These are phyloP conservation scores for Rhodotorula babjevae DNA, from an alignment of 768 basidiomycete genomes.

Conservation along the genomic window DNA sequence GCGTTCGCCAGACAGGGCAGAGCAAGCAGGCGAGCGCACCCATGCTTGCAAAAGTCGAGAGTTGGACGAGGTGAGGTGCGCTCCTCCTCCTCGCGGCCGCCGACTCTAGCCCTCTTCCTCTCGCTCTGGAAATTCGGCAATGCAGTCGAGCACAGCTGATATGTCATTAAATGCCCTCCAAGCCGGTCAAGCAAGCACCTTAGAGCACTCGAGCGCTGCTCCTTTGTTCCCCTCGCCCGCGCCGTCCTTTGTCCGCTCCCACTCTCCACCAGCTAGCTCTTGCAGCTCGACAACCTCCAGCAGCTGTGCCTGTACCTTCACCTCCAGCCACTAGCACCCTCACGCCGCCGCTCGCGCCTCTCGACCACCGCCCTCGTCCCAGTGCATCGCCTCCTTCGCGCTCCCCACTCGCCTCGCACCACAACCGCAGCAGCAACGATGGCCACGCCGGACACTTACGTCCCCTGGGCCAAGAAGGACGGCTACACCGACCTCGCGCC, in stretches of 20 bases:
- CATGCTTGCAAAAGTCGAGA: background rate
- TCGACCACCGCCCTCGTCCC: background rate
- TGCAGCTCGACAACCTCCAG: too few species aligned
- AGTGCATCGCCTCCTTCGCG: background rate
- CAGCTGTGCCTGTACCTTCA: background rate
- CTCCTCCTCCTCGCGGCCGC: too few species aligned
- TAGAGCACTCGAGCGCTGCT: too few species aligned
- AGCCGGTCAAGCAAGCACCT: too few species aligned
- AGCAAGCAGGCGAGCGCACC: background rate
- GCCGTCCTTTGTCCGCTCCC: too few species aligned
- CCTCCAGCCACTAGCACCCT: background rate
- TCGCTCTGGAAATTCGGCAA: too few species aligned
- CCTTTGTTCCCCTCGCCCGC: too few species aligned
- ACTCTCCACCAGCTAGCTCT: too few species aligned
- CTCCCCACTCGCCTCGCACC: conserved; percentile 40
- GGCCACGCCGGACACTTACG: conserved; percentile 49
- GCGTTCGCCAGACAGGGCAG: background rate
- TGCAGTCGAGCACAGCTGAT: too few species aligned
- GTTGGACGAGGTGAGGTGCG: too few species aligned
- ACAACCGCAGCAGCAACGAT: conserved; percentile 45
- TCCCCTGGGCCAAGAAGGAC: conserved; percentile 6
- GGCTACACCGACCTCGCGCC: conserved; percentile 74
- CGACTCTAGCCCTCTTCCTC: too few species aligned
- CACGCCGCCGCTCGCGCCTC: background rate
- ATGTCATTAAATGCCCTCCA: too few species aligned